These are phyloP conservation scores for Mesotaenium endlicherianum DNA, from an alignment of 139 green algal species.

Conservation along the genomic window DNA sequence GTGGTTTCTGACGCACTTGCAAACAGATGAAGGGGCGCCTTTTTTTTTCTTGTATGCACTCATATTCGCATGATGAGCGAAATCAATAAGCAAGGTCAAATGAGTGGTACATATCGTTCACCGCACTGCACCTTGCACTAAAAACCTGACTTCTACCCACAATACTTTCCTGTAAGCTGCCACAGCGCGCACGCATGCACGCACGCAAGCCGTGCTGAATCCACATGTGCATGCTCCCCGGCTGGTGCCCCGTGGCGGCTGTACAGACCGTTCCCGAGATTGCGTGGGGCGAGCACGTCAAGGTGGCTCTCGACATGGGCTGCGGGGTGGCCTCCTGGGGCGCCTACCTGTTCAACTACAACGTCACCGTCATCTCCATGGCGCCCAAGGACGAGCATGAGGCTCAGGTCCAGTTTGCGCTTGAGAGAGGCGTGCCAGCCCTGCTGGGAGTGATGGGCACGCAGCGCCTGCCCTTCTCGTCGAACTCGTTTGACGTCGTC, in stretches of 20 bases:
- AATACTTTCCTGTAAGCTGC: too few species aligned
- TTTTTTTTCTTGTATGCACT: too few species aligned
- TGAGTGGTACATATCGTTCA: too few species aligned
- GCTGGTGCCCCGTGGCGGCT: too few species aligned
- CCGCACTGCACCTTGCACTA: too few species aligned
- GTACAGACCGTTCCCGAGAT: slow-evolving; percentile 13
- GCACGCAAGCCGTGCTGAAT: too few species aligned
- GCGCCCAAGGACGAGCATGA: slow-evolving; percentile 31
- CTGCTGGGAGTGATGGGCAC: slow-evolving; percentile 41
- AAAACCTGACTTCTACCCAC: too few species aligned
- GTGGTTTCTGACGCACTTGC: too few species aligned
- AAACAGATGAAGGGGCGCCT: too few species aligned
- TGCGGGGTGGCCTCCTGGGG: slow-evolving; percentile 26
- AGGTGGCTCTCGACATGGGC: slow-evolving; percentile 22
- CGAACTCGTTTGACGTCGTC: slow-evolving; percentile 34
- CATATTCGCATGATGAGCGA: too few species aligned
- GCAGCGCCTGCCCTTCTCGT: slow-evolving; percentile 27
- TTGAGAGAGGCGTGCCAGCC: slow-evolving; percentile 30
- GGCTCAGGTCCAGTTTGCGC: slow-evolving; percentile 40
- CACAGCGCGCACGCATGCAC: too few species aligned
- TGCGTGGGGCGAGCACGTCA: not conserved
- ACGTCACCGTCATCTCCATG: slow-evolving; percentile 17
- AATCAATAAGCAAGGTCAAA: too few species aligned
- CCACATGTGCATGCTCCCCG: not conserved
- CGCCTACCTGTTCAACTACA: slow-evolving; percentile 21